Evolutionary conservation across 2,329 filamentous ascomycete species (phyloP), one percentile per base, ranked within the genome.

Genomic region (Ilyonectria destructans): DNA sequence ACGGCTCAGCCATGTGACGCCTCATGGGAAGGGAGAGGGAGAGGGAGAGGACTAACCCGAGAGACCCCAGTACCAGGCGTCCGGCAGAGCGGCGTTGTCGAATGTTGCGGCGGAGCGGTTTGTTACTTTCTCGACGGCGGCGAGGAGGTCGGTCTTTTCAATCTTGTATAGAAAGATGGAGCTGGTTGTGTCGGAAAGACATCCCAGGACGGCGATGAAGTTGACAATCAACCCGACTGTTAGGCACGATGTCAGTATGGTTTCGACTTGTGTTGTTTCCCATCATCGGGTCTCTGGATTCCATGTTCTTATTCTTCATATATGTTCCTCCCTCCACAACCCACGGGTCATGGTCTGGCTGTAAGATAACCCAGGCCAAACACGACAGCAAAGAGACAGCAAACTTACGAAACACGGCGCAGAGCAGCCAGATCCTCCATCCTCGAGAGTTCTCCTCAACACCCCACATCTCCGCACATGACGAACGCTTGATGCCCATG

Each of bases 361-460:
- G 13, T 26, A 26, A 13, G 6, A 6, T 23, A 29, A n/a, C 26
- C 23, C 29, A 9, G 2, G 13, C 48, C 6, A 4, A 7, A 23
- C 12, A 48, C 31, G 35, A 15, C 13, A 35, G 10, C 5, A 40
- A 33, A 12, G 23, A 19, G 17, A 23, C 7, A 6, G 21, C 19
- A 23, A n/a, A 69, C 67, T 58, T 60, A 70, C 69, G 58, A 58
- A 71, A 68, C 7, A 71, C 69, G 19, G 68, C 68, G 51, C 58
- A 70, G 56, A 71, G 63, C 21, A 71, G 62, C 69, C 69, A 71
- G 35, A 61, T 49, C 29, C 69, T 68, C 69, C 69, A 71, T 19
- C 65, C 68, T 9, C 69, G 58, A 2, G 64, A 68, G 40, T 58
- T 71, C 33, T 70, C 69, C 19, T 71, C 65, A 5, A 71, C 33